These are phyloP conservation scores for Schoenoplectus tabernaemontani DNA, from an alignment of 202 grass and related monocot species.

Conservation along the genomic window DNA sequence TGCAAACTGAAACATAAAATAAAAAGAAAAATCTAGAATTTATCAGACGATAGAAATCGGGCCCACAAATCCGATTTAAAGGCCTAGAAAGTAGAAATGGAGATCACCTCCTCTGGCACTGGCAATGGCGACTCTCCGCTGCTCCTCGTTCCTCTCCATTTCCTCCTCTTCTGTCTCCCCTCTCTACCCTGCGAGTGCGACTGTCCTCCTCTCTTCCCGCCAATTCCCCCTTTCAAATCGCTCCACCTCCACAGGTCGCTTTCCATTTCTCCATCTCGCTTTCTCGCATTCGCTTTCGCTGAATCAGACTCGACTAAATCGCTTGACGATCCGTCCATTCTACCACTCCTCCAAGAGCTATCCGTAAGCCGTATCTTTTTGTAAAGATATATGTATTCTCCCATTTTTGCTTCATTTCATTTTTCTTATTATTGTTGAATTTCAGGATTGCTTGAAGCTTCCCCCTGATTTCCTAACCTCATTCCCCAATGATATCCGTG, in stretches of 20 bases:
- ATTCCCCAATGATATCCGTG: slow-evolving; percentile 59
- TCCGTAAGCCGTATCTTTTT: slow-evolving; percentile 18
- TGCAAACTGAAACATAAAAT: no score
- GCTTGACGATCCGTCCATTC: slow-evolving; percentile 18
- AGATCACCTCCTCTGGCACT: background rate
- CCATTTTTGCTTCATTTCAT: no score
- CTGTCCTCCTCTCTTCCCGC: slow-evolving; percentile 7
- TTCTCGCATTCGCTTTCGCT: slow-evolving; percentile 26
- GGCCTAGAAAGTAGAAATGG: background rate
- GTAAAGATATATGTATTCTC: no score
- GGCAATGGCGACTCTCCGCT: slow-evolving; percentile 24
- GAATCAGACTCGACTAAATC: slow-evolving; percentile 50
- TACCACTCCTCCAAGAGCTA: slow-evolving; percentile 57
- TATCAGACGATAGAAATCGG: background rate
- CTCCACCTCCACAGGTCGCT: background rate
- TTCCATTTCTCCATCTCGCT: background rate
- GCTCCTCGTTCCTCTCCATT: slow-evolving; percentile 10
- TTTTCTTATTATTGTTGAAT: background rate
- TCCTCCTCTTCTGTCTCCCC: background rate
- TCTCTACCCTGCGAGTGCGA: background rate
- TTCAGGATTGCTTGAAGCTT: slow-evolving; percentile 49
- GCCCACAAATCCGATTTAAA: slow-evolving; percentile 5
- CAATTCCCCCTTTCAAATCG: background rate
- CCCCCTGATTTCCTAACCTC: slow-evolving; percentile 51
- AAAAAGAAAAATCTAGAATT: no score